phyloP scores from a whole-genome alignment of 495 filamentous ascomycete genomes.

The Aspergillus egyptiacus region DNA sequence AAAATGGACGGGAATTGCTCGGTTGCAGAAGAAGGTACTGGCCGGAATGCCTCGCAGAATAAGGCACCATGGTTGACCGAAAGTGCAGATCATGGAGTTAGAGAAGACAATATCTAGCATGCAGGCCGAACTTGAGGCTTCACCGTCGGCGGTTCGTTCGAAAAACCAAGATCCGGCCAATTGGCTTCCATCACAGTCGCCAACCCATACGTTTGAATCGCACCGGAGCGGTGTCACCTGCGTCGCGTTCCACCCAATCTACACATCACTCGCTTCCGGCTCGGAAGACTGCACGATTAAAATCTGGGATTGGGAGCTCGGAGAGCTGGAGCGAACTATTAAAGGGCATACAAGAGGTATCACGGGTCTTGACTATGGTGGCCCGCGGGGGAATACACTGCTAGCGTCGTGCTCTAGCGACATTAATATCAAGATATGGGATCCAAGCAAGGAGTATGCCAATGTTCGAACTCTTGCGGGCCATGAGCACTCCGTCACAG shows the following conservation, averaged over 20 bases:
- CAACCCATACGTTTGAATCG: constrained; percentile 64
- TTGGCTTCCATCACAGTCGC: constrained; percentile 79
- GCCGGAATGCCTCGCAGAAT: neutral
- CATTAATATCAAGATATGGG: constrained; percentile 94
- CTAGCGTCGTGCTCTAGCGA: constrained; percentile 88
- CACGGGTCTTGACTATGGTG: constrained; percentile 85
- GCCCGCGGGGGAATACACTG: constrained; percentile 75
- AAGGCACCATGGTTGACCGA: neutral
- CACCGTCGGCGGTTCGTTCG: constrained; percentile 77
- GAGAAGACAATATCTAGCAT: constrained; percentile 64
- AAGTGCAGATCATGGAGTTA: constrained; percentile 80
- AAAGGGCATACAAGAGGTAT: constrained; percentile 93
- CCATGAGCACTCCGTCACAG: constrained; percentile 87
- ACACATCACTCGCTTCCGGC: constrained; percentile 84
- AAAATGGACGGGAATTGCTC: constrained; percentile 91
- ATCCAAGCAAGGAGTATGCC: constrained; percentile 89
- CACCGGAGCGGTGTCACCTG: constrained; percentile 79
- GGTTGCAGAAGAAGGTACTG: constrained; percentile 82
- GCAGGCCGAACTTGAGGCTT: constrained; percentile 76
- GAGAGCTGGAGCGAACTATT: constrained; percentile 83
- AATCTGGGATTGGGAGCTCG: constrained; percentile 97
- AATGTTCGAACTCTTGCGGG: constrained; percentile 89
- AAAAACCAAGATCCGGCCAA: constrained; percentile 76
- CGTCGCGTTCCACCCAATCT: constrained; percentile 91
- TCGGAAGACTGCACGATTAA: constrained; percentile 94